phyloP scores from a whole-genome alignment of 2,329 filamentous ascomycete genomes.

The Nectriaceae sp. region DNA sequence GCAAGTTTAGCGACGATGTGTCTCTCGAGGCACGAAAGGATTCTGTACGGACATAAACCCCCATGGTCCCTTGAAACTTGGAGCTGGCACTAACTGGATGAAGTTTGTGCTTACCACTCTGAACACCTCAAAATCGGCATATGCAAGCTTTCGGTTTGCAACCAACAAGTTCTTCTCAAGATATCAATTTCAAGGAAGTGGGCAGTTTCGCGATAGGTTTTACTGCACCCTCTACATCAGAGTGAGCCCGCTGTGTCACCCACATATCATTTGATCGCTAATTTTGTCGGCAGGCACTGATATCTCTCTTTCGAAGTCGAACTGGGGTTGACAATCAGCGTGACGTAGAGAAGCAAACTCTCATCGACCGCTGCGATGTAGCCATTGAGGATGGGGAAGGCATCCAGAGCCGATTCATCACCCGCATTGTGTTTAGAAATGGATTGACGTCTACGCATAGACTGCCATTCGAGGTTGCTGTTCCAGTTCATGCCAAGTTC shows the following conservation, averaged over 20 bases:
- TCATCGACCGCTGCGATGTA: slow-evolving; percentile 75
- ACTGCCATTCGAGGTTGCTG: slow-evolving; percentile 71
- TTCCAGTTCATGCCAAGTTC: slow-evolving; percentile 78
- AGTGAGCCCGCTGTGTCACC: slow-evolving; percentile 39
- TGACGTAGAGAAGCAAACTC: slow-evolving; percentile 64
- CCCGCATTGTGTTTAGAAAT: slow-evolving; percentile 74
- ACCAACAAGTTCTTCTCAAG: slow-evolving; percentile 70
- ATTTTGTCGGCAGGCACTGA: slow-evolving; percentile 52
- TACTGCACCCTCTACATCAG: slow-evolving; percentile 76
- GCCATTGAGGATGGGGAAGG: slow-evolving; percentile 70
- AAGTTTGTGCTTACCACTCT: slow-evolving; percentile 74
- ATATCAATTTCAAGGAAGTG: slow-evolving; percentile 64
- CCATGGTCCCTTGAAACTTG: background rate
- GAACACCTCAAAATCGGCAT: slow-evolving; percentile 80
- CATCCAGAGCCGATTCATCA: slow-evolving; percentile 71
- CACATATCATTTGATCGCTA: background rate
- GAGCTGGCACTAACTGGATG: background rate
- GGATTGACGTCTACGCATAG: slow-evolving; percentile 77
- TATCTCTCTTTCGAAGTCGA: slow-evolving; percentile 74
- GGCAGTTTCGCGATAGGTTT: slow-evolving; percentile 60
- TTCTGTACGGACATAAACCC: slow-evolving; percentile 47
- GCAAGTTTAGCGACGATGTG: slow-evolving; percentile 79
- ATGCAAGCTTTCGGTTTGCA: slow-evolving; percentile 71
- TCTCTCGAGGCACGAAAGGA: slow-evolving; percentile 72
- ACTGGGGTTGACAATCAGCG: slow-evolving; percentile 56